Evolutionary conservation across 345 rosid genomes (phyloP), one percentile per base, ranked within the genome.

Genomic region (Lepidium didymum): DNA sequence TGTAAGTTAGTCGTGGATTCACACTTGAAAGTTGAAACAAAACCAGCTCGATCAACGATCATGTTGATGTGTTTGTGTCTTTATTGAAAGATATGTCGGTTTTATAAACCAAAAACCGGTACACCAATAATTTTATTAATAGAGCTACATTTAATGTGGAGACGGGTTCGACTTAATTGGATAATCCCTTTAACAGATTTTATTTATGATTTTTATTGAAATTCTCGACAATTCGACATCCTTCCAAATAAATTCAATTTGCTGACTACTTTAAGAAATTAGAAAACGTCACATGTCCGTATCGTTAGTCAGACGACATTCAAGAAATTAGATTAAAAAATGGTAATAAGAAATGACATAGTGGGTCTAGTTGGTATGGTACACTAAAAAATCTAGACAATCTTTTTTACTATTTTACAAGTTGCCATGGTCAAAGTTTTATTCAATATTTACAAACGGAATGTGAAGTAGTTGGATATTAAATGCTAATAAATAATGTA

Each of bases 11-110:
- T 60, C 51, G 64, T 47, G 44, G 8, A 40, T 64, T 64, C 76
- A 72, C 71, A 64, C 59, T 29, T 56, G 40, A 71, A 43, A 62
- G n/a, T n/a, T n/a, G n/a, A n/a, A n/a, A n/a, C 62, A 56, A 54
- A 43, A 62, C 62, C 61, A 42, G 69, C 56, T 62, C 25, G n/a
- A 45, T 29, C 57, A 10, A n/a, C n/a, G n/a, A n/a, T n/a, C n/a
- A n/a, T 13, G 62, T 35, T 42, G 49, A 36, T 0, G 46, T 71
- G 23, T 49, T 21, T 71, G 76, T 72, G n/a, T n/a, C 75, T 44
- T 62, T 14, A 16, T 54, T 55, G 25, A 70, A 44, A 15, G 12
- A 62, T 38, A 35, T 55, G 69, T 71, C 33, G 63, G 23, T 62
- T 62, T 34, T 5, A 53, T 62, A 10, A 37, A 46, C 41, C 50